A percentile compares a stretch with the other conserved stretches of the same genome.
These are phyloP conservation scores for Phylloboletellus chloephorus DNA, from an alignment of 1,284 basidiomycete genomes.

Conservation along the genomic window DNA sequence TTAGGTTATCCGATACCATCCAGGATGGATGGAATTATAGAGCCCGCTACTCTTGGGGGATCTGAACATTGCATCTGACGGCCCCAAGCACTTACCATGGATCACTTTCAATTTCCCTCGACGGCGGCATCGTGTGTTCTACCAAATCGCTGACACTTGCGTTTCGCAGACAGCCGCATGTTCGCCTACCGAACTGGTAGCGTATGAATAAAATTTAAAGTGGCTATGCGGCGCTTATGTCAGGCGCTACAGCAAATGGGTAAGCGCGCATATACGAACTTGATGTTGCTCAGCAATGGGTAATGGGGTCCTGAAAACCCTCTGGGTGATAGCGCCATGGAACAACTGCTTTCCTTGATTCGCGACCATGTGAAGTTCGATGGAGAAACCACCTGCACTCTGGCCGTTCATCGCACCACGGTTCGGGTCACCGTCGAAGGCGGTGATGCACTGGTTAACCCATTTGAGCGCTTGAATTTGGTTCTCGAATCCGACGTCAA, in stretches of 20 bases:
- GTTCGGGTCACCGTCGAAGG: conserved; percentile 58
- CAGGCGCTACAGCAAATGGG: neutral
- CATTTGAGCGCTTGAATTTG: conserved; percentile 58
- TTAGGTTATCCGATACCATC: conserved; percentile 50
- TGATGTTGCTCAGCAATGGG: conserved; percentile 45
- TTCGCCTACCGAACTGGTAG: conserved; percentile 30
- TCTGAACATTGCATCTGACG: neutral
- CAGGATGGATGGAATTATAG: conserved; percentile 41
- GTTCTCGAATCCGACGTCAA: conserved; percentile 60
- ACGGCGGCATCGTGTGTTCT: conserved; percentile 49
- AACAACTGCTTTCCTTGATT: conserved; percentile 41
- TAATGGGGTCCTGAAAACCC: conserved; percentile 48
- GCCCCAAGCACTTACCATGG: neutral
- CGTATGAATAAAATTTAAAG: conserved; percentile 50
- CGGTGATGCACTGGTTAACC: conserved; percentile 53
- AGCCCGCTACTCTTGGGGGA: conserved; percentile 30
- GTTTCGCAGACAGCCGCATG: conserved; percentile 45
- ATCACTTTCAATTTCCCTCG: conserved; percentile 10
- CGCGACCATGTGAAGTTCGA: conserved; percentile 52
- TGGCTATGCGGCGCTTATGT: conserved; percentile 31
- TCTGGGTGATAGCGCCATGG: conserved; percentile 52
- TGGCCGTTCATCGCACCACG: conserved; percentile 59
- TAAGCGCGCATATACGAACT: conserved; percentile 32
- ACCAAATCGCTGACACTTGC: conserved; percentile 47
- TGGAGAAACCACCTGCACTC: conserved; percentile 53